Percentiles rank a stretch among this genome's conserved stretches.
These are phyloP conservation scores for Phoma sp. DNA, from an alignment of 2,329 filamentous ascomycete genomes.

Conservation along the genomic window DNA sequence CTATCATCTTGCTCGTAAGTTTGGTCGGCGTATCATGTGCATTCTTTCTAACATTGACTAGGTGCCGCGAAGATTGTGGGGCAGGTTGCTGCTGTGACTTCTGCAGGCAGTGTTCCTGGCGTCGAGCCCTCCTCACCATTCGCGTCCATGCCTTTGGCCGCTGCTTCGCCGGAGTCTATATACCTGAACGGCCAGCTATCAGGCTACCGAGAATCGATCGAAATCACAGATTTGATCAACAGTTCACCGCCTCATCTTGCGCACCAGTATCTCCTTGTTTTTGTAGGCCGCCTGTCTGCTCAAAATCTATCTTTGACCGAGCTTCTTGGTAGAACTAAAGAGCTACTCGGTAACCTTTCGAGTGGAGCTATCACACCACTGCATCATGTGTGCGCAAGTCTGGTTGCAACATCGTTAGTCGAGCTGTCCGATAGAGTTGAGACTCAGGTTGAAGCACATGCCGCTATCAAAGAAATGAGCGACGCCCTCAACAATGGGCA, in stretches of 20 bases:
- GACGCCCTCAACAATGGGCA: constrained; percentile 41
- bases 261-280: constrained; percentile 44
- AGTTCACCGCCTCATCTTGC: constrained; percentile 44
- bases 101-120: constrained; percentile 38
- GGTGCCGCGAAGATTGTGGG: constrained; percentile 42
- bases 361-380: constrained; percentile 40
- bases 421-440: constrained; percentile 45
- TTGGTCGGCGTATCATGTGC: neutral
- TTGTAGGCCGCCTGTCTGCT: constrained; percentile 38
- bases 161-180: constrained; percentile 32
- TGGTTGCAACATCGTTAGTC: constrained; percentile 43
- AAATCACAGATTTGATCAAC: constrained; percentile 33
- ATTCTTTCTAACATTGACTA: constrained; percentile 20
- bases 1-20: constrained; percentile 47
- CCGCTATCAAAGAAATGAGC: constrained; percentile 45
- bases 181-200: constrained; percentile 41
- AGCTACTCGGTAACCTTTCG: constrained; percentile 36
- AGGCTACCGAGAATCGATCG: constrained; percentile 41
- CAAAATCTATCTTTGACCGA: constrained; percentile 32
- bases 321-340: constrained; percentile 34
- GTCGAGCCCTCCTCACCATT: constrained; percentile 38
- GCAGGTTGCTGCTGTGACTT: constrained; percentile 36
- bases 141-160: constrained; percentile 32
- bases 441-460: constrained; percentile 44
- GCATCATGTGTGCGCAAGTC: constrained; percentile 44